phyloP scores from a whole-genome alignment of 2,329 filamentous ascomycete genomes.

The Ceratocystis albifundus region DNA sequence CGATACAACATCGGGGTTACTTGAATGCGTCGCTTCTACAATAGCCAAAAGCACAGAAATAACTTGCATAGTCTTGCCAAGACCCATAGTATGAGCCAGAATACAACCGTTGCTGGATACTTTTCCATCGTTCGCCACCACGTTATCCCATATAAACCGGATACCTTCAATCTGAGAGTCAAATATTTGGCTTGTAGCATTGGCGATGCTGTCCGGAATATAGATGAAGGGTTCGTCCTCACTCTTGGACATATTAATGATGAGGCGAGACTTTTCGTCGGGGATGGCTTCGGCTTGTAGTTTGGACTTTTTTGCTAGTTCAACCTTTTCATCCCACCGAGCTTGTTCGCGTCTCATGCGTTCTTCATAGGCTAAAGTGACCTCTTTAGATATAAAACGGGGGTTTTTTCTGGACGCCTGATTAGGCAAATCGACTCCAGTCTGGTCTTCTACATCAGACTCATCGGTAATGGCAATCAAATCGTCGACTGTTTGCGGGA shows the following conservation, averaged over 20 bases:
- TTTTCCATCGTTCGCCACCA: slow-evolving; percentile 46
- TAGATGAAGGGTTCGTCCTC: slow-evolving; percentile 51
- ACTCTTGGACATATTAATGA: slow-evolving; percentile 56
- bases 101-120: slow-evolving; percentile 57
- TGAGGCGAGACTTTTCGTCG: slow-evolving; percentile 38
- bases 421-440: slow-evolving; percentile 1
- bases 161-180: slow-evolving; percentile 71
- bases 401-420: slow-evolving; percentile 25
- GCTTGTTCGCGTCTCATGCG: slow-evolving; percentile 43
- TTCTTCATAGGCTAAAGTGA: slow-evolving; percentile 42
- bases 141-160: slow-evolving; percentile 78
- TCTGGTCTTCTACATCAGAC: neutral
- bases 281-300: slow-evolving; percentile 36
- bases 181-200: slow-evolving; percentile 45
- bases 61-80: slow-evolving; percentile 87
- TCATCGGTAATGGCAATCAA: neutral
- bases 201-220: slow-evolving; percentile 52
- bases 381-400: slow-evolving; percentile 37
- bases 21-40: slow-evolving; percentile 50
- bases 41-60: slow-evolving; percentile 73
- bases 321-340: slow-evolving; percentile 43
- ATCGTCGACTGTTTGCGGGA: slow-evolving; percentile 20
- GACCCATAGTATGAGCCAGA: slow-evolving; percentile 79
- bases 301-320: slow-evolving; percentile 27
- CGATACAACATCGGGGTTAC: slow-evolving; percentile 41